These are phyloP conservation scores for Ligustrum vulgare DNA, from an alignment of 257 asterid species.

Conservation along the genomic window DNA sequence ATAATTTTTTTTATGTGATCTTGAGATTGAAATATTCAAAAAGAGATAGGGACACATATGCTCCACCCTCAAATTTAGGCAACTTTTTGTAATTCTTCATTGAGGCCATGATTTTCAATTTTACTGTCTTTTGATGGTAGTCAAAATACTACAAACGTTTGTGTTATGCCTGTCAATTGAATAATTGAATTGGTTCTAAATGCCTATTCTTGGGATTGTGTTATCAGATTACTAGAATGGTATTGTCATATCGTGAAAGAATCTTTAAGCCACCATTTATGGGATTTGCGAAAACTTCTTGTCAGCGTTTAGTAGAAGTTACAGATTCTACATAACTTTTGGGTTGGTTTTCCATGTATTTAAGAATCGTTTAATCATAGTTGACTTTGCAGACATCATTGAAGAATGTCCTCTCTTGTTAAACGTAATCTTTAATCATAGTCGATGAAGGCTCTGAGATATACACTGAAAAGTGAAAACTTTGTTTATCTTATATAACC, in stretches of 20 bases:
- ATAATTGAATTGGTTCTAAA: background rate
- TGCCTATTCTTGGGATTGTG: background rate
- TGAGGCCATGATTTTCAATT: background rate
- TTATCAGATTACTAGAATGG: background rate
- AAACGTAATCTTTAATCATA: no score
- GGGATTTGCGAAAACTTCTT: background rate
- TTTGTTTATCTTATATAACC: slow-evolving; percentile 8
- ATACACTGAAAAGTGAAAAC: background rate
- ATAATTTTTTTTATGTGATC: background rate
- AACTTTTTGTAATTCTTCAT: background rate
- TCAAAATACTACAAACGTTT: background rate
- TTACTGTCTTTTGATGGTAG: background rate
- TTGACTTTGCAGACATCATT: background rate
- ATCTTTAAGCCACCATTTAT: background rate
- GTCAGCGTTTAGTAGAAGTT: background rate
- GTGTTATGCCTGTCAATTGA: background rate
- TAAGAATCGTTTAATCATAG: background rate
- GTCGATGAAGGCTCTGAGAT: background rate
- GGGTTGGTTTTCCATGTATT: background rate
- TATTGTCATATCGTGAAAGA: background rate
- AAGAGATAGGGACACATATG: background rate
- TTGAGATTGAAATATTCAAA: background rate
- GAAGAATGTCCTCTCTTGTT: background rate
- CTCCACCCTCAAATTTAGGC: background rate
- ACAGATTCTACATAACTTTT: background rate